A percentile compares a stretch with the other conserved stretches of the same genome.
Conservation (phyloP, 257 asterid genomes). For the Solanum rostratum region DNA sequence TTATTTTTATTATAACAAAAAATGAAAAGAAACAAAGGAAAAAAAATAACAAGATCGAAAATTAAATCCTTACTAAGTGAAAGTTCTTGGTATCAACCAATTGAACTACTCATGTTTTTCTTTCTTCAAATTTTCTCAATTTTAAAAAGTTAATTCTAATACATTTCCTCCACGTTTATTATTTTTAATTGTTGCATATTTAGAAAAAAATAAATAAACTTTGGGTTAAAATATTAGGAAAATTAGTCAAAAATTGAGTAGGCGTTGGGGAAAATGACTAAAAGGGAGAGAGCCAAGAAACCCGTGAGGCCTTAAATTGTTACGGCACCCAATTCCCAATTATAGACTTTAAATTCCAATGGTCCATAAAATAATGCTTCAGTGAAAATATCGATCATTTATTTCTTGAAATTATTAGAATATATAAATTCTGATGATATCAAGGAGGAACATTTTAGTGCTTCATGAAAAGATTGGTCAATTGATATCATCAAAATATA, state of each 20-base stretch:
- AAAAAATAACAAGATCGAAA: no score
- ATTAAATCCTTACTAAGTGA: neutral
- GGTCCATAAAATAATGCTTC: no score
- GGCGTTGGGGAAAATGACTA: neutral
- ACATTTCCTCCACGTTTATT: neutral
- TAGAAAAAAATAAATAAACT: neutral
- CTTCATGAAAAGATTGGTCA: no score
- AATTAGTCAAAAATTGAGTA: neutral
- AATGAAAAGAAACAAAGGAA: no score
- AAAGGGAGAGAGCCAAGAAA: neutral
- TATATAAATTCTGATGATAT: no score
- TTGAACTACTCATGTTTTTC: no score
- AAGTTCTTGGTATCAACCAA: neutral
- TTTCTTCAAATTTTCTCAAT: neutral
- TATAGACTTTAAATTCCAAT: neutral
- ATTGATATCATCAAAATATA: no score
- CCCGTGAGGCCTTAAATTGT: conserved; percentile 9
- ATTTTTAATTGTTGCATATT: neutral
- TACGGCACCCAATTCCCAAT: conserved; percentile 12
- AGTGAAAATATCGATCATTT: no score
- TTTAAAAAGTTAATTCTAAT: neutral
- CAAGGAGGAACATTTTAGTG: no score
- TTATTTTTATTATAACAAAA: no score
- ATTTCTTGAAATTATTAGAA: no score
- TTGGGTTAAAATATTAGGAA: neutral